Evolutionary conservation across 495 filamentous ascomycete species (phyloP), one percentile per base, ranked within the genome.

Genomic region (Penicillium tannophilum): DNA sequence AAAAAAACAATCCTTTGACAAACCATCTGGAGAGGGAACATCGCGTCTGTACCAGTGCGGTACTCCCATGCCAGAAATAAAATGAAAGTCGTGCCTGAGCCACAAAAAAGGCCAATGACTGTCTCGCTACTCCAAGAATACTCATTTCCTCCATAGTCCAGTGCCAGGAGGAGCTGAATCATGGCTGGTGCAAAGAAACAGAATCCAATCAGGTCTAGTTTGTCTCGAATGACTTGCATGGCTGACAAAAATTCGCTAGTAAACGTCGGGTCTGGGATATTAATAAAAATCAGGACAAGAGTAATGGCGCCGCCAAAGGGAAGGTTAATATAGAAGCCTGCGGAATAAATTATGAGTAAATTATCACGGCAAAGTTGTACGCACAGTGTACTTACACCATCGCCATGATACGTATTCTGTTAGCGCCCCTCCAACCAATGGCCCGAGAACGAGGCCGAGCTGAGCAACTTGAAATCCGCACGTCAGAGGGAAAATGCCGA

Each of bases 241-340:
- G 69, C 53, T 28, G 67, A 59, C 19, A 70, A 62, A 35, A 73
- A 54, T 41, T 67, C 67, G 42, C 79, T 72, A 48, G 79, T 80
- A 42, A 58, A 44, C 6, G 63, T 71, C 10, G 74, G 58, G 51
- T 78, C 65, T 6, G 86, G 84, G 4, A 85, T 74, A 6, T 74
- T 65, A 56, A 83, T 61, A 56, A 85, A 72, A 17, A 86, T 41
- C 14, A 74, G 52, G 31, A 86, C 61, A 11, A 78, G 17, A 5
- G 68, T 76, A 2, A 79, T 73, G 14, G 84, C 52, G 2, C 60
- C 84, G n/a, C 84, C 85, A 44, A 87, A 74, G 0, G 85, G 85
- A 24, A 88, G 75, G 63, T 88, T 89, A 55, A 88, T 82, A 61
- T 84, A 88, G 64, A 88, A 87, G 63, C 85, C 73, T 80, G 56